Percentiles rank a stretch among this genome's conserved stretches.
These are phyloP conservation scores for Candida loeiensis DNA, from an alignment of 805 yeast species.

Conservation along the genomic window DNA sequence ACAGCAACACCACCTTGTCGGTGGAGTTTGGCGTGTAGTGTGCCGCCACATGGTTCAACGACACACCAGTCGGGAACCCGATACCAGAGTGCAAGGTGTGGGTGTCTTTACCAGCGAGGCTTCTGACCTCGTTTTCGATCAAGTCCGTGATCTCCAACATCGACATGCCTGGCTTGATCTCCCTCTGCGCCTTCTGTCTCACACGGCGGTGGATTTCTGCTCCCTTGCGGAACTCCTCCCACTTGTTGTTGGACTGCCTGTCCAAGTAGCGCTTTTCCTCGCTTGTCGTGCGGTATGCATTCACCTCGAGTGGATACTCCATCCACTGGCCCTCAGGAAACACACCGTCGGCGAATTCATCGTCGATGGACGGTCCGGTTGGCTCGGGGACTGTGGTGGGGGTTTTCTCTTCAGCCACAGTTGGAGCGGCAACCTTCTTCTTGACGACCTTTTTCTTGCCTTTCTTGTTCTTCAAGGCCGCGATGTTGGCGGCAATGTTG, in stretches of 20 bases:
- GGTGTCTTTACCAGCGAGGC: constrained; percentile 60
- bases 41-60: constrained; percentile 92
- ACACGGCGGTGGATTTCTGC: constrained; percentile 95
- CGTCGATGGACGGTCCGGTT: constrained; percentile 51
- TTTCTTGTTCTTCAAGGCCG: constrained; percentile 8
- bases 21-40: constrained; percentile 97
- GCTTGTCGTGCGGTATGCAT: constrained; percentile 70
- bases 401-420: constrained; percentile 4
- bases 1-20: constrained; percentile 72
- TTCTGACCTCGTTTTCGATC: constrained; percentile 81
- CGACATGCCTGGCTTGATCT: constrained; percentile 86
- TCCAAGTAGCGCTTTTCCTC: constrained; percentile 84
- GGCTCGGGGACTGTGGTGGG: constrained; percentile 46
- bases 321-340: constrained; percentile 88
- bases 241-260: constrained; percentile 55
- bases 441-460: constrained; percentile 42
- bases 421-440: constrained; percentile 28
- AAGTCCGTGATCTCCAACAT: constrained; percentile 86
- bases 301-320: constrained; percentile 67
- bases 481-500: constrained; percentile 11
- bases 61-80: constrained; percentile 98
- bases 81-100: constrained; percentile 71
- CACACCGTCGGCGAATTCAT: constrained; percentile 62
- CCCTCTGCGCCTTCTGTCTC: constrained; percentile 69
- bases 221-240: constrained; percentile 91